Base-by-base conservation (phyloP, 179 eudicot species). In the Corrigiola litoralis region DNA sequence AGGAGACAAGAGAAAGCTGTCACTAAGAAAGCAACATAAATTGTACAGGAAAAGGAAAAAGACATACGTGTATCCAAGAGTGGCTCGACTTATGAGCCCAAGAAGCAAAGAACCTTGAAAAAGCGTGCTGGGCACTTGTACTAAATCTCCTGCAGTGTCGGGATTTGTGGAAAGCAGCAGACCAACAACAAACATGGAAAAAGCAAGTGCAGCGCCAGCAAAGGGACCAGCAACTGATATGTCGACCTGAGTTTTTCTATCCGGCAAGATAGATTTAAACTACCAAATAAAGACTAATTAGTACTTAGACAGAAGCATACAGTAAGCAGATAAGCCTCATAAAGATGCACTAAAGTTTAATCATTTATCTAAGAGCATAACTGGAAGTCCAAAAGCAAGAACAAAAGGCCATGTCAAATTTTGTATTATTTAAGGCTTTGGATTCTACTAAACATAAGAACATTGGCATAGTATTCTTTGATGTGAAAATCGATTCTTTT, bases 41-140 rank as follows among this genome's bases (percentile, higher is more conserved):
- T n/a, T n/a, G n/a, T n/a, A n/a, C n/a, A n/a, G n/a, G n/a, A 67
- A 60, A 27, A 63, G 52, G 23, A 50, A 40, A 66, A 58, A 65
- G 66, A 90, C 97, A 66, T 88, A 94, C 99, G 85, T 64, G 77
- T 87, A 90, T 33, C 97, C 99, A 74, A 94, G 85, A 56, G 84
- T 66, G 53, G 94, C 94, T 78, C 97, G 84, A 71, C 99, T 90
- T 65, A 90, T 82, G 47, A 88, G 80, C 55, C 99, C 99, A 63
- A 94, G 95, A 77, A 90, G 91, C 83, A 94, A 77, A 77, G 99
- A 94, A 48, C 99, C 99, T 80, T 94, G 99, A 68, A 94, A 94
- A 47, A 90, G 80, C 76, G 68, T 72, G 81, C 91, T 86, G 42
- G 99, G 99, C 58, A 94, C 99, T 81, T 88, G 94, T 52, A 94